Conservation (phyloP, 345 rosid species). For the Turnera subulata region DNA sequence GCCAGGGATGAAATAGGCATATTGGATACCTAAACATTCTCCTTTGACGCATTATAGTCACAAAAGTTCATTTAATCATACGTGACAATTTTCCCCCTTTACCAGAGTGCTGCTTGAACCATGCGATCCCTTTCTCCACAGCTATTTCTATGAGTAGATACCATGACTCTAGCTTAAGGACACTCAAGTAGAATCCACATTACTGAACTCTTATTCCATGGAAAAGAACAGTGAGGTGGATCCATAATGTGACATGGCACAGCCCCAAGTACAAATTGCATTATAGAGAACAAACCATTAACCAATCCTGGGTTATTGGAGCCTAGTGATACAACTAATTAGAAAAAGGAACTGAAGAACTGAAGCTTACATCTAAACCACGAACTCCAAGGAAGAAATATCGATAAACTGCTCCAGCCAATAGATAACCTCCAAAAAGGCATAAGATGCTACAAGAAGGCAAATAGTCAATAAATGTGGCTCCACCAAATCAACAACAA, state of each 20-base stretch:
- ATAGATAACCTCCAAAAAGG: conserved; percentile 73
- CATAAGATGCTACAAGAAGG: conserved; percentile 48
- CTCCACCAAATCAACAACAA: background rate
- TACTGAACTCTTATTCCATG: too few relatives aligned
- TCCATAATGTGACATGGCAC: background rate
- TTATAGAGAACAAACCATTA: conserved; percentile 1
- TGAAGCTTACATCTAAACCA: conserved; percentile 60
- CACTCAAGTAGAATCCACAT: too few relatives aligned
- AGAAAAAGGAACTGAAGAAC: background rate
- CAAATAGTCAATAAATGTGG: background rate
- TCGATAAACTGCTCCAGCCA: conserved; percentile 70
- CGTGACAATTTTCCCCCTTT: too few relatives aligned
- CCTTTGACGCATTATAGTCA: too few relatives aligned
- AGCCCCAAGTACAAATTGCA: background rate
- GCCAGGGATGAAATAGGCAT: too few relatives aligned
- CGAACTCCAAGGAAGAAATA: conserved; percentile 60
- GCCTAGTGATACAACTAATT: background rate
- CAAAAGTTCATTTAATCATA: too few relatives aligned
- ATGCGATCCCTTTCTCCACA: too few relatives aligned
- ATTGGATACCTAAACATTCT: too few relatives aligned
- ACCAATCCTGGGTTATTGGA: too few relatives aligned
- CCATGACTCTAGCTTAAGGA: too few relatives aligned
- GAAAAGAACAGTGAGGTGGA: background rate
- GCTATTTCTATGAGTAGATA: too few relatives aligned
- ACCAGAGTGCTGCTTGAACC: too few relatives aligned